Evolutionary conservation across 2,329 filamentous ascomycete genomes (phyloP).

Genomic region (Cylindrodendrum hubeiense): DNA sequence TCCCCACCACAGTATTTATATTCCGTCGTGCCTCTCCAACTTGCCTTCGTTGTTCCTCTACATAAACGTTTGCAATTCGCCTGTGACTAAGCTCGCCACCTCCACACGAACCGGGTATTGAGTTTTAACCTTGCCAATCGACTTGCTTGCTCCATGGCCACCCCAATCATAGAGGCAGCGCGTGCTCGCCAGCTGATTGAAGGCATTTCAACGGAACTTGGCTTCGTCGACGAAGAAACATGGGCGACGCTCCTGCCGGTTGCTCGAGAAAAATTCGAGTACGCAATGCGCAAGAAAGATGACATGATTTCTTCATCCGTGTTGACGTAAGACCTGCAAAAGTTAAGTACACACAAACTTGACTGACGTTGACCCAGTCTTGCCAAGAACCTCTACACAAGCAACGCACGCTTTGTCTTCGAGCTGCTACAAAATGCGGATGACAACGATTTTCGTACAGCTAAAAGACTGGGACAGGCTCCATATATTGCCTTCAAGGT

Average conservation of each 20-base stretch:
- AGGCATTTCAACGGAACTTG: background rate
- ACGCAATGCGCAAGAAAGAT: background rate
- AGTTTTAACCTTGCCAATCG: background rate
- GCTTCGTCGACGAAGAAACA: background rate
- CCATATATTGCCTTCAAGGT: constrained; percentile 17
- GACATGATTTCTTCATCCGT: constrained; percentile 1
- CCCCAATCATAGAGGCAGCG: background rate
- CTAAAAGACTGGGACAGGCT: background rate
- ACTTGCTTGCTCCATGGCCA: background rate
- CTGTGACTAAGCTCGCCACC: background rate
- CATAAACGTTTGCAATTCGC: background rate
- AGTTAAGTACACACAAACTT: background rate
- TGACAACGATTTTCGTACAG: background rate
- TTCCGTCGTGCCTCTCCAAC: background rate
- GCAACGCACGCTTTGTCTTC: constrained; percentile 16
- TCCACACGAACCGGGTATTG: background rate
- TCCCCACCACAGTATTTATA: background rate
- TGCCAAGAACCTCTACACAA: constrained; percentile 9
- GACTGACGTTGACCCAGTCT: constrained; percentile 3
- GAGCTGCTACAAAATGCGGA: constrained; percentile 28
- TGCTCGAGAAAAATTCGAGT: background rate
- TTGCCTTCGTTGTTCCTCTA: background rate
- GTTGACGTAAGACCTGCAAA: background rate
- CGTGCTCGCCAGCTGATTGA: constrained; percentile 2
- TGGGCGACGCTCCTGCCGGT: background rate